These are phyloP conservation scores for Magnaporthiopsis poae DNA, from an alignment of 2,329 filamentous ascomycete species.

Conservation along the genomic window DNA sequence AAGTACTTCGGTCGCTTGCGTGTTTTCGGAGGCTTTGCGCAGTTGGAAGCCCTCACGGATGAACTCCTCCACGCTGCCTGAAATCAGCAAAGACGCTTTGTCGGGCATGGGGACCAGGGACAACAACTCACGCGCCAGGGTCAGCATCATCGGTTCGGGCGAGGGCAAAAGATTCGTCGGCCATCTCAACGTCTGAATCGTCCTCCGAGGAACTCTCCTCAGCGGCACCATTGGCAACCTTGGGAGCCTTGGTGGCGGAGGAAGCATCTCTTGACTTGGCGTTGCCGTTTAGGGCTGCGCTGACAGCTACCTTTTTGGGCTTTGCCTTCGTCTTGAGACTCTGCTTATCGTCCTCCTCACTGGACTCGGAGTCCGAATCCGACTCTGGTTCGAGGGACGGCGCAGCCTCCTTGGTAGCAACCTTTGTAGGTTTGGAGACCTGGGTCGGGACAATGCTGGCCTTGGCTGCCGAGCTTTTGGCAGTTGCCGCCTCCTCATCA, in stretches of 20 bases:
- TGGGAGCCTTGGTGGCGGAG: not conserved
- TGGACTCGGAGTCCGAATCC: slow-evolving; percentile 11
- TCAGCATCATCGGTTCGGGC: not conserved
- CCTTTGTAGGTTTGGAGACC: slow-evolving; percentile 9
- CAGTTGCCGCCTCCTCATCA: slow-evolving; percentile 15
- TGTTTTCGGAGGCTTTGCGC: slow-evolving; percentile 35
- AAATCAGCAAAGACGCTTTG: slow-evolving; percentile 23
- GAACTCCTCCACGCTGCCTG: slow-evolving; percentile 22
- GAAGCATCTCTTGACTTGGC: not conserved
- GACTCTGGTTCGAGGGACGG: slow-evolving; percentile 9
- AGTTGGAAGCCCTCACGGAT: slow-evolving; percentile 44
- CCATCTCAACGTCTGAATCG: slow-evolving; percentile 14
- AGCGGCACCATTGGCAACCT: not conserved
- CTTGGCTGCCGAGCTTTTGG: slow-evolving; percentile 13
- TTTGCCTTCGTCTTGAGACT: not conserved
- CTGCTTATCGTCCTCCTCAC: slow-evolving; percentile 10
- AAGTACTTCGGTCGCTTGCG: slow-evolving; percentile 35
- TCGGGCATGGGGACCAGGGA: not conserved
- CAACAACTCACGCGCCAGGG: not conserved
- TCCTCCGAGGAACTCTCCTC: not conserved
- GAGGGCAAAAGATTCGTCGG: slow-evolving; percentile 28
- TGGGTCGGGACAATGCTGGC: slow-evolving; percentile 11
- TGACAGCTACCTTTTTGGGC: not conserved
- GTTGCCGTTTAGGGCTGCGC: not conserved
- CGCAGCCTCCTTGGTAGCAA: slow-evolving; percentile 8